Base-by-base conservation (phyloP, 257 asterid species). In the Jaltomata sinuosa region DNA sequence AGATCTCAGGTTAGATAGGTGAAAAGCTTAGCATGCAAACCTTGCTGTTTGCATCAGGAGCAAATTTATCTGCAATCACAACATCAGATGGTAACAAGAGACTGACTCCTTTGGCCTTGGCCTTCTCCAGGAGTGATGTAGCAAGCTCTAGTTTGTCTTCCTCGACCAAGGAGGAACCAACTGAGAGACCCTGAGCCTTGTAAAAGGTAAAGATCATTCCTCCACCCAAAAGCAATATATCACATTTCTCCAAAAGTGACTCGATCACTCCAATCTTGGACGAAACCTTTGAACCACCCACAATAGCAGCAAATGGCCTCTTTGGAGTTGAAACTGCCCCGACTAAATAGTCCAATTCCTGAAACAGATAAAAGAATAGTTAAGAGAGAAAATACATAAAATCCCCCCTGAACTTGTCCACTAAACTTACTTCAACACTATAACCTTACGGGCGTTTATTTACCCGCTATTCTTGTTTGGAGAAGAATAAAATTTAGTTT, bases 131-230 rank as follows among this genome's bases (percentile, higher is more conserved):
- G 59, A 94, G 95, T 8, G 93, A 19, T 22, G 96, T 92, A 80
- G 98, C 98, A 84, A 94, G 95, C 1, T 92, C 97, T 50, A 95
- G 93, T 91, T 95, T 95, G 94, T 95, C 98, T 79, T 91, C 97
- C 89, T 95, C 98, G n/a, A 95, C 97, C 49, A 95, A 88, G 54
- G 97, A 95, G 1, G 98, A 93, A 49, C 98, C 98, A 25, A 95
- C 98, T 25, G 98, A 87, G 64, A 91, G 90, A 69, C 98, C 98
- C 83, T 93, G 98, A 53, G 98, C 98, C 85, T 93, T 95, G 92
- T 93, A 95, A 82, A 95, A 95, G 25, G 98, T 95, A 83, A 93
- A 93, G 89, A 95, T 95, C 98, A 93, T 95, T 40, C 98, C 98
- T 85, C 97, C 97, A 11, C 98, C 98, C 89, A 93, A 87, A 10